Conservation (phyloP, 768 basidiomycete species). For the Trichaptum fuscoviolaceum region DNA sequence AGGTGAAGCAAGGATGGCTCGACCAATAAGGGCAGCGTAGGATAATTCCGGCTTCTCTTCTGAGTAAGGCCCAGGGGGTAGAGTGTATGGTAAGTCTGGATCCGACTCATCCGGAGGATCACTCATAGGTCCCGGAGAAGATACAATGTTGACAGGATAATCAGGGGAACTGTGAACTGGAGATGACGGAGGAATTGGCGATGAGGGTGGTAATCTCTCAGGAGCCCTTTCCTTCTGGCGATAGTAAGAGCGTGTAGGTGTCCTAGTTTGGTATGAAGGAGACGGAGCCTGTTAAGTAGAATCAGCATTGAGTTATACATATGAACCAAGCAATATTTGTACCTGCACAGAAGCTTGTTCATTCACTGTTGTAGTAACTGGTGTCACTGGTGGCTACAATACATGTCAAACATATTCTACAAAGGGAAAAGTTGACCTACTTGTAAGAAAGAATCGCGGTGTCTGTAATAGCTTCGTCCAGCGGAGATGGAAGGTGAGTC, state of each 20-base stretch:
- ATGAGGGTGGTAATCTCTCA: slow-evolving; percentile 46
- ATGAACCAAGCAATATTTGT: not conserved
- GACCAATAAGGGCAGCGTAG: slow-evolving; percentile 94
- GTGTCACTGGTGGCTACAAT: not conserved
- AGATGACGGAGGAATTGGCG: slow-evolving; percentile 47
- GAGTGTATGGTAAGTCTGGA: slow-evolving; percentile 61
- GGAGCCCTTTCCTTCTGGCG: not conserved
- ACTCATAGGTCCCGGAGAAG: slow-evolving; percentile 79
- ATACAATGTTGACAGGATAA: slow-evolving; percentile 65
- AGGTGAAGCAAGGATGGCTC: slow-evolving; percentile 83
- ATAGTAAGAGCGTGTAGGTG: not conserved
- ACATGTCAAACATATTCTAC: not conserved
- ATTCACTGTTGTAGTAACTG: not conserved
- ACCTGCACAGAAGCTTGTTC: not conserved
- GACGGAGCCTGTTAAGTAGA: not conserved
- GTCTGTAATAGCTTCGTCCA: not conserved
- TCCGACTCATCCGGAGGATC: slow-evolving; percentile 61
- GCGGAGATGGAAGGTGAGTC: not conserved
- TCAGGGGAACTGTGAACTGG: slow-evolving; percentile 56
- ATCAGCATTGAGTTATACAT: not conserved
- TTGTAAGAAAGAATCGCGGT: not conserved
- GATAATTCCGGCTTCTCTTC: slow-evolving; percentile 77
- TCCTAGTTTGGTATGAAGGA: not conserved
- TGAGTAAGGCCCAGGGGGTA: slow-evolving; percentile 84
- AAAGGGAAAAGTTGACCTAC: not conserved